Evolutionary conservation across 768 basidiomycete species (phyloP).

Genomic region (Pisolithus tinctorius): DNA sequence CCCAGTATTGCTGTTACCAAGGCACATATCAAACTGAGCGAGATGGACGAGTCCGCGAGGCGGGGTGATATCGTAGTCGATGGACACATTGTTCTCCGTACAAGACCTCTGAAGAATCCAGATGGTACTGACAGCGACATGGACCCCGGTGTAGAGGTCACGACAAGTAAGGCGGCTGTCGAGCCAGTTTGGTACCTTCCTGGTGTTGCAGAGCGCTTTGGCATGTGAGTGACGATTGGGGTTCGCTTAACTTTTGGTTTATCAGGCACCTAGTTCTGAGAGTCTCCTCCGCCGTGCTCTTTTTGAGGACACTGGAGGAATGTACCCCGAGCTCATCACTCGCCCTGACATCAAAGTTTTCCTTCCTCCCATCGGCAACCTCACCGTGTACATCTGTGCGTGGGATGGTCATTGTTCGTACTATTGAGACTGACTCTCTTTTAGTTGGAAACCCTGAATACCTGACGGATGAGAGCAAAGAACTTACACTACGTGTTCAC

Average conservation of each 20-base stretch:
- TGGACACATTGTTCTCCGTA: slow-evolving; percentile 74
- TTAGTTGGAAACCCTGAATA: slow-evolving; percentile 80
- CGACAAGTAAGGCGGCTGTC: slow-evolving; percentile 87
- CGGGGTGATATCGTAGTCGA: slow-evolving; percentile 71
- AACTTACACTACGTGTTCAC: slow-evolving; percentile 83
- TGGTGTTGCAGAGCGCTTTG: slow-evolving; percentile 89
- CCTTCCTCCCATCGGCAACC: slow-evolving; percentile 87
- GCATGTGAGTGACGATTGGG: slow-evolving; percentile 52
- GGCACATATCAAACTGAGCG: slow-evolving; percentile 91
- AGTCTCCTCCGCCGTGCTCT: slow-evolving; percentile 78
- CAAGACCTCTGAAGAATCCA: slow-evolving; percentile 52
- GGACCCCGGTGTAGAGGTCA: slow-evolving; percentile 80
- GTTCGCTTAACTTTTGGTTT: neutral
- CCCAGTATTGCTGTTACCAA: slow-evolving; percentile 92
- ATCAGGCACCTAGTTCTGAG: slow-evolving; percentile 53
- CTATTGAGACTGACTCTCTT: slow-evolving; percentile 3
- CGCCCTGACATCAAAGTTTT: slow-evolving; percentile 94
- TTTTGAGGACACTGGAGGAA: slow-evolving; percentile 94
- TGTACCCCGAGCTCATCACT: slow-evolving; percentile 94
- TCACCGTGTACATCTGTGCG: slow-evolving; percentile 89
- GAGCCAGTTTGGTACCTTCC: slow-evolving; percentile 97
- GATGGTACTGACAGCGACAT: slow-evolving; percentile 53
- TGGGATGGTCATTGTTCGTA: neutral
- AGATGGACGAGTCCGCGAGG: slow-evolving; percentile 77
- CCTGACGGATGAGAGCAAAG: slow-evolving; percentile 68